Percentiles rank a stretch among this genome's conserved stretches.
These are phyloP conservation scores for Platanthera guangdongensis DNA, from an alignment of 106 monocot genomes.

Conservation along the genomic window DNA sequence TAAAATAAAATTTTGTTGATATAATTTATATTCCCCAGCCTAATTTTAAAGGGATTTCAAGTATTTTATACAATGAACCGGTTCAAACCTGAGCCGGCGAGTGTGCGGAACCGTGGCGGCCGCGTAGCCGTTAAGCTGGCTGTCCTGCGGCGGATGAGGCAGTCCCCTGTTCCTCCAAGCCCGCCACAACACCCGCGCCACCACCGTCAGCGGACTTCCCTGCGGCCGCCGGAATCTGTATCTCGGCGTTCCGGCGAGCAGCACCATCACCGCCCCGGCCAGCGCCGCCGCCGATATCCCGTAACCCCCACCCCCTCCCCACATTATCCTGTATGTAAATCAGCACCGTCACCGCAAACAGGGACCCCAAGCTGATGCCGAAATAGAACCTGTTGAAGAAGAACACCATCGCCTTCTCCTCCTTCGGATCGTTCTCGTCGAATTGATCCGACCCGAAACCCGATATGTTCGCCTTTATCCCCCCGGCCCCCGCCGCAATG, in stretches of 20 bases:
- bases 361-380: conserved; percentile 50
- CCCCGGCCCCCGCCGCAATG: conserved; percentile 64
- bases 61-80: too few species aligned
- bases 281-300: conserved; percentile 41
- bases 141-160: conserved; percentile 15
- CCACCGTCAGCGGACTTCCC: conserved; percentile 52
- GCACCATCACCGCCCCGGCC: conserved; percentile 27
- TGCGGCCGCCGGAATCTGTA: conserved; percentile 37
- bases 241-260: conserved; percentile 30
- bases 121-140: conserved; percentile 31
- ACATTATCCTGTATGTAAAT: conserved; percentile 64
- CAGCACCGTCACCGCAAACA: conserved; percentile 50
- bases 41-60: too few species aligned
- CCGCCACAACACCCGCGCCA: conserved; percentile 26
- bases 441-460: conserved; percentile 72
- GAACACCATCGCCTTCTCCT: conserved; percentile 44
- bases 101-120: conserved; percentile 30
- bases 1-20: too few species aligned
- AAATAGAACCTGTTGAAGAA: conserved; percentile 75
- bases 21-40: too few species aligned
- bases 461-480: conserved; percentile 72
- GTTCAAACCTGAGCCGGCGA: conserved; percentile 26
- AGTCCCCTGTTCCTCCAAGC: conserved; percentile 44
- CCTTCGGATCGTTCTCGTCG: conserved; percentile 34
- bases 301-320: conserved; percentile 57